Evolutionary conservation across 176 grass and related monocot genomes (phyloP).

Genomic region (Aegilops sharonensis): DNA sequence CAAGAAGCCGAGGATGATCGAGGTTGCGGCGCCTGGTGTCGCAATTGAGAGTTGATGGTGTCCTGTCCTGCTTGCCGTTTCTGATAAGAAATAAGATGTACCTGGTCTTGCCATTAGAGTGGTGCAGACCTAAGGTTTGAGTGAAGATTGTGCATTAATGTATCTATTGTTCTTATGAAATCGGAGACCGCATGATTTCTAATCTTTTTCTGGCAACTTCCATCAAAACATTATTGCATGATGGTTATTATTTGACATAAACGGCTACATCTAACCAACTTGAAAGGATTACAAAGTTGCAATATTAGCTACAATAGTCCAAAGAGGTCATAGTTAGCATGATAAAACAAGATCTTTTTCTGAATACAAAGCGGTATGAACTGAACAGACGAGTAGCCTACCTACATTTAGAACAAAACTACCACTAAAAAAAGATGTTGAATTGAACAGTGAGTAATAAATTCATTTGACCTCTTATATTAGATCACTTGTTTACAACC

Average conservation of each 20-base stretch:
- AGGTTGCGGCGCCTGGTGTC: slow-evolving; percentile 6
- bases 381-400: neutral
- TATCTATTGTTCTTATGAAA: neutral
- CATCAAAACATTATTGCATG: neutral
- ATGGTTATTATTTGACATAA: neutral
- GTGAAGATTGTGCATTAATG: slow-evolving; percentile 8
- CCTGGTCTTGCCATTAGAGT: neutral
- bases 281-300: neutral
- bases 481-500: neutral
- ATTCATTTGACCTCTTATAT: neutral
- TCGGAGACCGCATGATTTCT: neutral
- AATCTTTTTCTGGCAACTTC: neutral
- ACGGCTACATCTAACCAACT: neutral
- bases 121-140: neutral
- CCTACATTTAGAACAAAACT: neutral
- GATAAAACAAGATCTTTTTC: neutral
- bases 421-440: neutral
- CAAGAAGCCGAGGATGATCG: slow-evolving; percentile 43
- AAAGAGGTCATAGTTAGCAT: neutral
- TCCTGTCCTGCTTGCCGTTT: slow-evolving; percentile 14
- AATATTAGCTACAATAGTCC: neutral
- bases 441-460: neutral
- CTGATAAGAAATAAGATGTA: slow-evolving; percentile 19
- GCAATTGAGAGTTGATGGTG: slow-evolving; percentile 30
- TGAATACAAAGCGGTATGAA: neutral